Evolutionary conservation across 1,284 basidiomycete genomes (phyloP).

Genomic region (Xanthoconium separans): DNA sequence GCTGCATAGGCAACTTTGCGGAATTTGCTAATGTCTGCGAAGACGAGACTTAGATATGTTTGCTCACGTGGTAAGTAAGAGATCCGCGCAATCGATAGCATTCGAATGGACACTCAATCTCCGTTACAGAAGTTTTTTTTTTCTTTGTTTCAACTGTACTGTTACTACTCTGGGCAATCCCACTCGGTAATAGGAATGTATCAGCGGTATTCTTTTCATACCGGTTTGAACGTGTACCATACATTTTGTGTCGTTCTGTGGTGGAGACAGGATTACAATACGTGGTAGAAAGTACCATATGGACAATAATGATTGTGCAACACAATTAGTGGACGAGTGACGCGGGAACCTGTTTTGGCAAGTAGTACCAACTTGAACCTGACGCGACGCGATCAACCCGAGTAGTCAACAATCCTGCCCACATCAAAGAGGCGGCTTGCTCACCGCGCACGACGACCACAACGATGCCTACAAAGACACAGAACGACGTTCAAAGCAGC

Average conservation of each 20-base stretch:
- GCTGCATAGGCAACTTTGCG: slow-evolving; percentile 39
- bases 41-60: slow-evolving; percentile 21
- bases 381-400: slow-evolving; percentile 24
- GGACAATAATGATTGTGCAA: slow-evolving; percentile 4
- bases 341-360: slow-evolving; percentile 16
- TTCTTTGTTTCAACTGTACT: slow-evolving; percentile 8
- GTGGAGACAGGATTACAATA: not conserved
- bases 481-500: not conserved
- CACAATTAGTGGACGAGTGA: not conserved
- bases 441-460: slow-evolving; percentile 9
- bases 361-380: not conserved
- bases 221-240: slow-evolving; percentile 17
- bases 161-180: slow-evolving; percentile 3
- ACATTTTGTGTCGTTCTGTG: not conserved
- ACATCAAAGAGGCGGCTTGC: slow-evolving; percentile 1
- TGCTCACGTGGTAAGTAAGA: slow-evolving; percentile 9
- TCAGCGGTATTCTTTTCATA: slow-evolving; percentile 10
- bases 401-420: slow-evolving; percentile 8
- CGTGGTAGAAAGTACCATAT: slow-evolving; percentile 16
- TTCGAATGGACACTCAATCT: slow-evolving; percentile 1
- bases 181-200: slow-evolving; percentile 5
- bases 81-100: not conserved
- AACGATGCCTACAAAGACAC: slow-evolving; percentile 14
- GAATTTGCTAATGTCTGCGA: slow-evolving; percentile 27
- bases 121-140: slow-evolving; percentile 1